Conservation (phyloP, 768 basidiomycete genomes). For the Termitomyces sp. region DNA sequence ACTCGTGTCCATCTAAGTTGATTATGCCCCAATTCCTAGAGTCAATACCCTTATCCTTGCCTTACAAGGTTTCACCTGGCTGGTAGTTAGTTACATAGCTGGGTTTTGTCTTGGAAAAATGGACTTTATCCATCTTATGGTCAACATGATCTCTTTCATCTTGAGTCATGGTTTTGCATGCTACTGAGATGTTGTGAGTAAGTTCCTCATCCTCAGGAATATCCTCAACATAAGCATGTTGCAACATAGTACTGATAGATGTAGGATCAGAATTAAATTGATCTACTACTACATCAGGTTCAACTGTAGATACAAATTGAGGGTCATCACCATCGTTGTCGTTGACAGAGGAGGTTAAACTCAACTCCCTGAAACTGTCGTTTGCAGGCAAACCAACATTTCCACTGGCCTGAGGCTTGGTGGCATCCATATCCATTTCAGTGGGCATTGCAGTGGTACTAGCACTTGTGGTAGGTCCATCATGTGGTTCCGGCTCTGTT, state of each 20-base stretch:
- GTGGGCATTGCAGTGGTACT: neutral
- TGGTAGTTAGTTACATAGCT: too few species aligned
- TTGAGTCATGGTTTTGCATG: too few species aligned
- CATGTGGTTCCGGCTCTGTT: too few species aligned
- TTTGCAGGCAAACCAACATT: too few species aligned
- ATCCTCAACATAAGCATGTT: neutral
- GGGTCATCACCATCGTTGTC: neutral
- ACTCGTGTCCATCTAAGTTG: neutral
- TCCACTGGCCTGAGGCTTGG: too few species aligned
- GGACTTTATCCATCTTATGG: neutral
- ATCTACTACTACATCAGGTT: too few species aligned
- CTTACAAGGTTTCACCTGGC: neutral
- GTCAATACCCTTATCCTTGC: neutral
- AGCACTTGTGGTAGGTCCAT: neutral
- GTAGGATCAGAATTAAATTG: neutral
- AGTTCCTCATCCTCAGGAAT: too few species aligned
- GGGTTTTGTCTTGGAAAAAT: too few species aligned
- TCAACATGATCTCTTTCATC: neutral
- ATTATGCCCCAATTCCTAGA: neutral
- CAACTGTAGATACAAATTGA: too few species aligned
- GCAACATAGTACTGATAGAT: too few species aligned
- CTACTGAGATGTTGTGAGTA: too few species aligned
- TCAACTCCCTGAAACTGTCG: neutral
- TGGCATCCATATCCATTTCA: too few species aligned
- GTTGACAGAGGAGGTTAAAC: neutral